A percentile compares a stretch with the other conserved stretches of the same genome.
phyloP scores from a whole-genome alignment of 192 early-diverging fungal genomes.

The Geranomyces variabilis region DNA sequence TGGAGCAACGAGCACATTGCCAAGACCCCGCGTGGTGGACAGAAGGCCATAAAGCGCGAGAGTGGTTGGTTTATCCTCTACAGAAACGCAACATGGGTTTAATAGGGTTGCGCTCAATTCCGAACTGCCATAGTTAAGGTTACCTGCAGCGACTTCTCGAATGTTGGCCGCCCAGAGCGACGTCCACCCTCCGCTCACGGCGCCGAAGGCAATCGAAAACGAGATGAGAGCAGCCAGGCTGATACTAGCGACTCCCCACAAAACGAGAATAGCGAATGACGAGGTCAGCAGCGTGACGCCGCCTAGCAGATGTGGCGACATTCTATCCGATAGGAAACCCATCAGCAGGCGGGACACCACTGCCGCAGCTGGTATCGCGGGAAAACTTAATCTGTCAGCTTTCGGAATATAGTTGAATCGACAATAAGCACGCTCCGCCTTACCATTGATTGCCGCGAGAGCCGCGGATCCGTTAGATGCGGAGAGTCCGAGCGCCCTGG shows the following conservation, averaged over 20 bases:
- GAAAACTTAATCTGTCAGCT: too few species aligned
- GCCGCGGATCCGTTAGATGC: constrained; percentile 5
- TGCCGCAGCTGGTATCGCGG: not conserved
- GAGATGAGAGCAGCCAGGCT: not conserved
- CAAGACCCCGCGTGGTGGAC: not conserved
- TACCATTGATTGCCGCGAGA: constrained; percentile 1
- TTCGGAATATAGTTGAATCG: too few species aligned
- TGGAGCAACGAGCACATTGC: constrained; percentile 1
- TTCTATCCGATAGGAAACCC: constrained; percentile 3
- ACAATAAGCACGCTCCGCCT: too few species aligned
- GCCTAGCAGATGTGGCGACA: not conserved
- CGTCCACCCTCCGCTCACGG: not conserved
- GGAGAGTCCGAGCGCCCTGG: not conserved
- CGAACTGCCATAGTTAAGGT: not conserved
- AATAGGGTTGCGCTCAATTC: too few species aligned
- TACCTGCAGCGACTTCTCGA: not conserved
- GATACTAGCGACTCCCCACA: not conserved
- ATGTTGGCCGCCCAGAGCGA: constrained; percentile 4
- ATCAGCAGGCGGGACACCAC: constrained; percentile 2
- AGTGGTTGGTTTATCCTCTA: not conserved
- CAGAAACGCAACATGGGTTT: too few species aligned
- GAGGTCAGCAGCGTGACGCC: constrained; percentile 5
- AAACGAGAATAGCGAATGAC: not conserved
- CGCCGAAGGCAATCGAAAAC: not conserved
- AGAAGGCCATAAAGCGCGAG: not conserved